Evolutionary conservation across 805 yeast genomes (phyloP).

Genomic region (Schwanniomyces pseudopolymorphus): DNA sequence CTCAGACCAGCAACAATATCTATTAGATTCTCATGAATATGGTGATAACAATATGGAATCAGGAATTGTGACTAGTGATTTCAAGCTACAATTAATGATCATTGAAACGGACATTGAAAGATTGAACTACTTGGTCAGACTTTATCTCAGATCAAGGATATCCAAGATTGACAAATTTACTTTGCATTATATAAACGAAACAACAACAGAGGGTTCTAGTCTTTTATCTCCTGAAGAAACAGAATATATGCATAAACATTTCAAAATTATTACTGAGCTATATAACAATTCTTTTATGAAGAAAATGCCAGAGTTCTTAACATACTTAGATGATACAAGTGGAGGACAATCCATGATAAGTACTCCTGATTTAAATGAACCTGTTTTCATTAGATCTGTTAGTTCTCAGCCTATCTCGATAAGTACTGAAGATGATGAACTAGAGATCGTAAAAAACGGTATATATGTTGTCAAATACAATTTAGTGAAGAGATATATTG

Average conservation of each 20-base stretch:
- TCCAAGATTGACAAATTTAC: slow-evolving; percentile 72
- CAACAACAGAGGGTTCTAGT: slow-evolving; percentile 8
- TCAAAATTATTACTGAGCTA: slow-evolving; percentile 59
- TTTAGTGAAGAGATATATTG: slow-evolving; percentile 30
- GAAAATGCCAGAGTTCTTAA: slow-evolving; percentile 66
- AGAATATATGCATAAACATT: slow-evolving; percentile 67
- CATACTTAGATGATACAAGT: slow-evolving; percentile 71
- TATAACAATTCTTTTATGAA: slow-evolving; percentile 67
- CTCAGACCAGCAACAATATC: slow-evolving; percentile 68
- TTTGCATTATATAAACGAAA: slow-evolving; percentile 53
- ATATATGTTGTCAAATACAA: slow-evolving; percentile 75
- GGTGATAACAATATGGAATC: slow-evolving; percentile 53
- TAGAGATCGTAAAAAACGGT: slow-evolving; percentile 60
- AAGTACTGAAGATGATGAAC: slow-evolving; percentile 40
- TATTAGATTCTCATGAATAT: slow-evolving; percentile 74
- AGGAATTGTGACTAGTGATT: slow-evolving; percentile 43
- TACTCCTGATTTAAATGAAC: slow-evolving; percentile 69
- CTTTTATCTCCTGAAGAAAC: slow-evolving; percentile 59
- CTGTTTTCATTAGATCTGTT: slow-evolving; percentile 69
- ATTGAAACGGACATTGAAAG: slow-evolving; percentile 92
- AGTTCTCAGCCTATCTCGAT: slow-evolving; percentile 25
- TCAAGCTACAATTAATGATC: slow-evolving; percentile 76
- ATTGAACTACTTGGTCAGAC: slow-evolving; percentile 74
- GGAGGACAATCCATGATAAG: slow-evolving; percentile 69
- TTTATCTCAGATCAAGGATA: slow-evolving; percentile 76